Base-by-base conservation (phyloP, 2,329 filamentous ascomycete genomes). In the Fusarium nelsonii region DNA sequence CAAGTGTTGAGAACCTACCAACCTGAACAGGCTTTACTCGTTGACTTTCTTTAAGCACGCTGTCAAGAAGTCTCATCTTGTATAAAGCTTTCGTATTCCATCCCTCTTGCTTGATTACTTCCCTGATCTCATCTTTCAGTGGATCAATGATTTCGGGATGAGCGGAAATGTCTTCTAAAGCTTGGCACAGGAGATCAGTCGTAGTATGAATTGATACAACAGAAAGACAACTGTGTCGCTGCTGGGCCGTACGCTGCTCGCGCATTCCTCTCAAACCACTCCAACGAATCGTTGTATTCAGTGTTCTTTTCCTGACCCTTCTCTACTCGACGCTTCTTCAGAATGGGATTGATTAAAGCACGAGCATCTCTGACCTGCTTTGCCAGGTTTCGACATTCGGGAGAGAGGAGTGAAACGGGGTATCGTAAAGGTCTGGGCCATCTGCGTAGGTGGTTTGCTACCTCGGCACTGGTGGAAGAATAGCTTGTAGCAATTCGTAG, bases 201-300 rank as follows among this genome's bases (percentile, higher is more conserved):
- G 50, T 53, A 5, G 50, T 43, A 26, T 53, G 50, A 5, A 53
- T 44, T 10, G 50, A 41, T 6, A 43, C 50, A 26, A 12, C 39
- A 15, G 39, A 18, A 16, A 53, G 39, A 60, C 4, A 92, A 85
- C 73, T 94, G 91, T 92, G 49, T 40, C 3, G 8, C 49, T 9
- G 45, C 45, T 26, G 45, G 45, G 20, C 34, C 32, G 18, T 49
- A 49, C 6, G 45, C 14, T 10, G 15, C 32, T 23, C 14, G 10
- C 2, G 45, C 30, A 26, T 8, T n/a, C 6, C 8, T 26, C 32
- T 49, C 45, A 26, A 49, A 49, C 45, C 45, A 49, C 15, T 34
- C 18, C 7, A 49, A 12, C 3, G 30, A 34, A 49, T 49, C 45
- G 14, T 49, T 49, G 10, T 49, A 49, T 26, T 7, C 9, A 8